phyloP scores from a whole-genome alignment of 768 basidiomycete genomes.

The Suillus lakei region DNA sequence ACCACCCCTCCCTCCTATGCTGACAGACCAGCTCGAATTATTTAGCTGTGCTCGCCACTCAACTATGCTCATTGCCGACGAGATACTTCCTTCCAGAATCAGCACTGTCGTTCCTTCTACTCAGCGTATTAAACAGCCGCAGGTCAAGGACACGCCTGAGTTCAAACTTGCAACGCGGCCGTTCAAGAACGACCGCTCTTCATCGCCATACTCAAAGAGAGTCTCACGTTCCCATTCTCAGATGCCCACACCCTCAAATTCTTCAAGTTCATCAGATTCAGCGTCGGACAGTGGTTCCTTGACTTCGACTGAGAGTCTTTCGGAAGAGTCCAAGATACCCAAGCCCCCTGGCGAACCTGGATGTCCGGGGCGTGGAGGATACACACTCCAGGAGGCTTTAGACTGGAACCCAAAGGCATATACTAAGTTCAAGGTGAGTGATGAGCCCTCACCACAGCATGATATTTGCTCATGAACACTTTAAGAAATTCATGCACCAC shows the following conservation, averaged over 20 bases:
- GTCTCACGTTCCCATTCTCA: no score
- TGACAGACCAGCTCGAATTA: no score
- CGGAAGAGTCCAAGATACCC: conserved; percentile 23
- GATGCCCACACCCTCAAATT: no score
- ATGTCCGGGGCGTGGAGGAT: conserved; percentile 27
- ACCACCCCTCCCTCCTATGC: no score
- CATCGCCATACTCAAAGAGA: no score
- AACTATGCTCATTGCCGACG: no score
- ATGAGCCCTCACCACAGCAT: neutral
- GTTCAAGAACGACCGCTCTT: no score
- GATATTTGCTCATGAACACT: conserved; percentile 8
- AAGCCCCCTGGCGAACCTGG: conserved; percentile 31
- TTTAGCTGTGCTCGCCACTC: no score
- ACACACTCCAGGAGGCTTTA: conserved; percentile 25
- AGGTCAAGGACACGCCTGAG: neutral
- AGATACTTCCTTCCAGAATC: no score
- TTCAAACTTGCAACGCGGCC: neutral
- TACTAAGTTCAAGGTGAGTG: conserved; percentile 20
- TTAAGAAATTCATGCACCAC: neutral
- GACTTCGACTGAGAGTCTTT: neutral
- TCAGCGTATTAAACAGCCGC: neutral
- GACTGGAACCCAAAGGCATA: conserved; percentile 24
- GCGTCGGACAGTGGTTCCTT: neutral
- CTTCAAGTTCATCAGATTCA: no score
- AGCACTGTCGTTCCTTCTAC: neutral